Base-by-base conservation (phyloP, 2,329 filamentous ascomycete species). In the Alternaria conjuncta region DNA sequence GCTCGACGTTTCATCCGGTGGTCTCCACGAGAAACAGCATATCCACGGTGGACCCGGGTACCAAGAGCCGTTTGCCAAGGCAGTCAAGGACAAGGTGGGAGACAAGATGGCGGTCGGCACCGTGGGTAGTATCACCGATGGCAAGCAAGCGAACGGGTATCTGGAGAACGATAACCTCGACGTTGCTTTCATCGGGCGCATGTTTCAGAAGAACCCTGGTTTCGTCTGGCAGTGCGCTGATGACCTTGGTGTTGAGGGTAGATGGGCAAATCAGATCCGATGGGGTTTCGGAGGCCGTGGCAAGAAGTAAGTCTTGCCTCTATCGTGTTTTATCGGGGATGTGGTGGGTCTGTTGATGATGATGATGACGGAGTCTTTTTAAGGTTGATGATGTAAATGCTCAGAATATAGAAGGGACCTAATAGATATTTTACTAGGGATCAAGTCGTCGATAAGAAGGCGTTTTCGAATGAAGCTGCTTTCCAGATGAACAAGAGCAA, bases 171-270 rank as follows among this genome's bases (percentile, higher is more conserved):
- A 77, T 23, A 72, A 73, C 47, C 71, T 89, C 62, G 94, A 97
- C 75, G 79, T 94, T n/a, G 88, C 90, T 0, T 84, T 95, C 18
- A 85, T 91, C 2, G 94, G 88, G 0, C 85, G 93, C 60, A 90
- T 91, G 74, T 96, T 96, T 80, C 85, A 96, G 81, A 88, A 93
- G 77, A 93, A 97, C 75, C 92, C 94, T 0, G 89, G 92, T 61
- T 89, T 94, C 75, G 90, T 93, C 9, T 88, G 93, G 80, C 85
- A 87, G 32, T 90, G 88, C 66, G 94, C 92, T 0, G 86, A 92
- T 64, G 87, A 93, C 68, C 82, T 97, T 30, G 89, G 87, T 10
- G 88, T 94, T 4, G 82, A 88, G 61, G 88, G 94, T 6, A 84
- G 90, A 71, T 90, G 90, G 87, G 88, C 93, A 1, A 88, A 88